These are phyloP conservation scores for Flaveria robusta DNA, from an alignment of 129 eudicot species.

Conservation along the genomic window DNA sequence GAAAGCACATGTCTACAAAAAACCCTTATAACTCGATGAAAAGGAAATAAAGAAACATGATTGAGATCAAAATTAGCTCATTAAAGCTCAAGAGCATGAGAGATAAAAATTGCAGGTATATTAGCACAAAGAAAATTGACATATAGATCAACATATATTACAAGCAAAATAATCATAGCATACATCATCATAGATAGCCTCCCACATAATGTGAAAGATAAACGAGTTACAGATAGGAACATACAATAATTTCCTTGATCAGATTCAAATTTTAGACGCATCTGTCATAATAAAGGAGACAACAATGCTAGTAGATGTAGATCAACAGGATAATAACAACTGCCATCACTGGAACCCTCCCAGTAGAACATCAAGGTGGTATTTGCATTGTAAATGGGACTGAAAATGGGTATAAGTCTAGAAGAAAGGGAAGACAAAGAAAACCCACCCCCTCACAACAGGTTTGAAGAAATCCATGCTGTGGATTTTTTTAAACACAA, in stretches of 20 bases:
- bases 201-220: slow-evolving; percentile 9
- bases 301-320: slow-evolving; percentile 11
- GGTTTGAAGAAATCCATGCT: background rate
- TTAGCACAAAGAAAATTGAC: background rate
- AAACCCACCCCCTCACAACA: background rate
- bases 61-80: slow-evolving; percentile 3
- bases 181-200: slow-evolving; percentile 6
- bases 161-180: slow-evolving; percentile 15
- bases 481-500: background rate
- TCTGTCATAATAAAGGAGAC: slow-evolving; percentile 2
- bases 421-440: background rate
- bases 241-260: background rate
- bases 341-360: slow-evolving; percentile 12
- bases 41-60: background rate
- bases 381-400: background rate
- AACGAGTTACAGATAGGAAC: background rate
- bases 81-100: background rate
- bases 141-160: background rate
- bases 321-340: background rate
- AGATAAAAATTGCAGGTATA: background rate
- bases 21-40: background rate
- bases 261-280: background rate
- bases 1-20: slow-evolving; percentile 3
- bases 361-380: slow-evolving; percentile 2
- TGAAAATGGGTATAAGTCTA: background rate